These are phyloP conservation scores for Aspergillus sp. DNA, from an alignment of 2,329 filamentous ascomycete species.

Conservation along the genomic window DNA sequence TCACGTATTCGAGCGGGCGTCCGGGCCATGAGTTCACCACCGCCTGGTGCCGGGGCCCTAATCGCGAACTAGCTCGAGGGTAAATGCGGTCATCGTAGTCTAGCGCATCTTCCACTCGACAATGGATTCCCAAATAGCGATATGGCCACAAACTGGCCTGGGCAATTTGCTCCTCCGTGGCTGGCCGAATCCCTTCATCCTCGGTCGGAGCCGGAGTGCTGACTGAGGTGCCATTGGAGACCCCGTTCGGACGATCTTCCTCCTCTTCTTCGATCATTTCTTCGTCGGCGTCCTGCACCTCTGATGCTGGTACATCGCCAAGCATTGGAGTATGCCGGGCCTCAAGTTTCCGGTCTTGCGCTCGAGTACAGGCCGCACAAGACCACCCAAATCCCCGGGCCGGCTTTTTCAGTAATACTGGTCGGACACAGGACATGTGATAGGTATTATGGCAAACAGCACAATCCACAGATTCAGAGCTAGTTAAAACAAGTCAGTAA, in stretches of 20 bases:
- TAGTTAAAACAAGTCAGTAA: constrained; percentile 40
- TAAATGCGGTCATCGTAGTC: constrained; percentile 98
- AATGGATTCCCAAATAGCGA: constrained; percentile 92
- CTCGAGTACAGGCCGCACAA: constrained; percentile 90
- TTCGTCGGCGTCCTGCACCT: constrained; percentile 60
- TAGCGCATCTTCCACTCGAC: constrained; percentile 88
- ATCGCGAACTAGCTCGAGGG: constrained; percentile 85
- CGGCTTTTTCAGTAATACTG: constrained; percentile 89
- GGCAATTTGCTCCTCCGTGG: constrained; percentile 83
- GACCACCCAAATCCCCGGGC: constrained; percentile 98
- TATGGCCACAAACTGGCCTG: constrained; percentile 96
- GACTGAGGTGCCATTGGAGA: constrained; percentile 58
- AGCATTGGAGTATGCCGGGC: constrained; percentile 80
- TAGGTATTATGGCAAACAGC: constrained; percentile 93
- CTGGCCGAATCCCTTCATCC: constrained; percentile 56
- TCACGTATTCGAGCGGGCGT: constrained; percentile 83
- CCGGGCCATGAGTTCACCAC: constrained; percentile 83
- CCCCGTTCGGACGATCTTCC: constrained; percentile 63
- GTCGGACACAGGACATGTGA: constrained; percentile 97
- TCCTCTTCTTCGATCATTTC: constrained; percentile 69
- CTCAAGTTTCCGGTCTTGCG: constrained; percentile 90
- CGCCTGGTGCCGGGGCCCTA: constrained; percentile 90
- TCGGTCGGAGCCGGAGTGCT: constrained; percentile 63
- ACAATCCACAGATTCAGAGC: constrained; percentile 93
- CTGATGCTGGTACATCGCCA: constrained; percentile 51